Base-by-base conservation (phyloP, 129 eudicot genomes). In the Silybum marianum region DNA sequence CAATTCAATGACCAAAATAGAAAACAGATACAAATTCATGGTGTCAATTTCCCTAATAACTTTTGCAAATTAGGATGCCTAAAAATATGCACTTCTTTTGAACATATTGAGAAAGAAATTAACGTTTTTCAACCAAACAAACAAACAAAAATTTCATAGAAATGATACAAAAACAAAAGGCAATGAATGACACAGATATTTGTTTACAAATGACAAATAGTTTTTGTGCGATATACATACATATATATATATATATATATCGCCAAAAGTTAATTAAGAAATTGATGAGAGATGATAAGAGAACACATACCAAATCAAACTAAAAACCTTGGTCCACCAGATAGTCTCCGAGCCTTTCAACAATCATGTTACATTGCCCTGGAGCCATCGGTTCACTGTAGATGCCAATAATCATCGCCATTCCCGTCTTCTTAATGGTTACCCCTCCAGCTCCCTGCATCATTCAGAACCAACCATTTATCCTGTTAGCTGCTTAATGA, bases 381-480 rank as follows among this genome's bases (percentile, higher is more conserved):
- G 96, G 93, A 71, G 98, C 82, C 94, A 94, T 89, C 9, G 98
- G 98, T 74, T 94, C 97, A 71, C 90, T 96, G 75, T 94, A 94
- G 80, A 94, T 80, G 48, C 98, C 98, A 76, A 94, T 65, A 67
- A 94, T 80, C 71, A 94, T 83, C 34, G 97, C 88, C 87, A 84
- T 79, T 69, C 60, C 85, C 54, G 98, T 92, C 87, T 94, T 94
- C 82, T 90, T 94, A 38, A 94, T 48, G 0, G 94, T 90, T 39
- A 86, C 85, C 6, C 98, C 98, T 73, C 98, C 96, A n/a, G 97
- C 72, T 76, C 97, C 98, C 97, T 94, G 81, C 44, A 74, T 23
- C 30, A 28, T 1, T 28, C 30, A 28, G 30, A 28, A 28, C 24
- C 39, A 32, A 25, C 13, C 19, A 32, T 32, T 28, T 28, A 28